A percentile compares a stretch with the other conserved stretches of the same genome.
phyloP scores from a whole-genome alignment of 371 early-diverging fungal species.

The Choanephora cucurbitarum region DNA sequence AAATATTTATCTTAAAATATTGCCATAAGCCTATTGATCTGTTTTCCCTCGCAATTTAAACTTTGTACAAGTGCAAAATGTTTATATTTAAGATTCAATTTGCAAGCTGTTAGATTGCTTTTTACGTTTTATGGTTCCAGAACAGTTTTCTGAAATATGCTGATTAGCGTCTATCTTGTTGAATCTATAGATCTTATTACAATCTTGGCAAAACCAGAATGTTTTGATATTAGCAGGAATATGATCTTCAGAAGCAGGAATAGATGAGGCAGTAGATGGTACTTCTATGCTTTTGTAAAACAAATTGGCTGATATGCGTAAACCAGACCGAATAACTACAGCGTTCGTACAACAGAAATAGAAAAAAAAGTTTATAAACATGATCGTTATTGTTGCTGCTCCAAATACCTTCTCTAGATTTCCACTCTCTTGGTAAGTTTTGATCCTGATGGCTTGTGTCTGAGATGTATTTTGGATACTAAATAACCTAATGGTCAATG shows the following conservation, averaged over 20 bases:
- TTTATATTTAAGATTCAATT: too few relatives aligned
- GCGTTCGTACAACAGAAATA: too few relatives aligned
- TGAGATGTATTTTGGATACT: conserved; percentile 44
- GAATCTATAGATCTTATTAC: conserved; percentile 18
- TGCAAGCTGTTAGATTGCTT: neutral
- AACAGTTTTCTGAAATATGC: conserved; percentile 5
- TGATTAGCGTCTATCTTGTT: conserved; percentile 13
- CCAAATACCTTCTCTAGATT: conserved; percentile 43
- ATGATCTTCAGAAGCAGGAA: conserved; percentile 28
- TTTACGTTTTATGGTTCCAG: neutral
- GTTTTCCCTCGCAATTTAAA: too few relatives aligned
- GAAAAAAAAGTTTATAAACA: too few relatives aligned
- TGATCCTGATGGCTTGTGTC: conserved; percentile 17
- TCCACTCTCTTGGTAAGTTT: conserved; percentile 43
- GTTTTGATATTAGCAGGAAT: conserved; percentile 29
- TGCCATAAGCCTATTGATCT: too few relatives aligned
- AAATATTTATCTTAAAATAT: too few relatives aligned
- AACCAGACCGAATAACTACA: conserved; percentile 38
- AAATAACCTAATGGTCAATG: neutral
- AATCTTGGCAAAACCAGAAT: conserved; percentile 43
- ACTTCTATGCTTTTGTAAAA: conserved; percentile 35
- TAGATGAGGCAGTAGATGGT: conserved; percentile 35
- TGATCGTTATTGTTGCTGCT: too few relatives aligned
- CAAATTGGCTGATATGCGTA: conserved; percentile 38
- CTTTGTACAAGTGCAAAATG: too few relatives aligned